phyloP scores from a whole-genome alignment of 306 rosid genomes.

The Castanopsis chinensis region DNA sequence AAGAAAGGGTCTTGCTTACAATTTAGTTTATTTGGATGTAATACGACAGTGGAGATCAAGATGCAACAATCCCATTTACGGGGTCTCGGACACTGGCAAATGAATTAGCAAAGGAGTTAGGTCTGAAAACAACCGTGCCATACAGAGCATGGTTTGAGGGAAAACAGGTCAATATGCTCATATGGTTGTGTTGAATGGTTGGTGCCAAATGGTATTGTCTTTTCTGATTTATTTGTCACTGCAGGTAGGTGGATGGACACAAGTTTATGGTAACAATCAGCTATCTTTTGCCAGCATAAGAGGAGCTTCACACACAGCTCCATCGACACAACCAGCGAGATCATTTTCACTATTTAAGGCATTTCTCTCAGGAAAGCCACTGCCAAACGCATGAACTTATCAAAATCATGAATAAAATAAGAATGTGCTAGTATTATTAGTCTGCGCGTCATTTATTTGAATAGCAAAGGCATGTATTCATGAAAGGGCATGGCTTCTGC shows the following conservation, averaged over 20 bases:
- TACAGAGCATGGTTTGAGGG: too few species aligned
- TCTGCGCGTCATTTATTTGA: too few species aligned
- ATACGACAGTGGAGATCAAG: constrained; percentile 32
- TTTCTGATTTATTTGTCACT: background rate
- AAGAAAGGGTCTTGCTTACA: background rate
- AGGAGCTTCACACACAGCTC: too few species aligned
- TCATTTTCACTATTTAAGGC: constrained; percentile 20
- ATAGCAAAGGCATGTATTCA: too few species aligned
- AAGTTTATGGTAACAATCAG: constrained; percentile 12
- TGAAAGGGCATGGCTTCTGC: too few species aligned
- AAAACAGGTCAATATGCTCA: background rate
- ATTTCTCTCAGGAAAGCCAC: constrained; percentile 28
- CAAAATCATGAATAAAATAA: background rate
- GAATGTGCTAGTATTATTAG: background rate
- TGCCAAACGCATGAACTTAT: constrained; percentile 18
- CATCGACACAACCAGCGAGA: constrained; percentile 9
- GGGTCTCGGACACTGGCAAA: background rate
- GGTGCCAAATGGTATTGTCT: background rate
- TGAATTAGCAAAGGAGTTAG: too few species aligned
- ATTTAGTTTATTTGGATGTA: background rate
- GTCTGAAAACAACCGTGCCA: too few species aligned
- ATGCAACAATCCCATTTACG: constrained; percentile 23
- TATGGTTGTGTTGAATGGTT: background rate
- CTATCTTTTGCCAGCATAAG: background rate
- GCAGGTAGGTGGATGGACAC: constrained; percentile 39